phyloP scores from a whole-genome alignment of 108 stramenopile species.

The Conticribra weissflogii region DNA sequence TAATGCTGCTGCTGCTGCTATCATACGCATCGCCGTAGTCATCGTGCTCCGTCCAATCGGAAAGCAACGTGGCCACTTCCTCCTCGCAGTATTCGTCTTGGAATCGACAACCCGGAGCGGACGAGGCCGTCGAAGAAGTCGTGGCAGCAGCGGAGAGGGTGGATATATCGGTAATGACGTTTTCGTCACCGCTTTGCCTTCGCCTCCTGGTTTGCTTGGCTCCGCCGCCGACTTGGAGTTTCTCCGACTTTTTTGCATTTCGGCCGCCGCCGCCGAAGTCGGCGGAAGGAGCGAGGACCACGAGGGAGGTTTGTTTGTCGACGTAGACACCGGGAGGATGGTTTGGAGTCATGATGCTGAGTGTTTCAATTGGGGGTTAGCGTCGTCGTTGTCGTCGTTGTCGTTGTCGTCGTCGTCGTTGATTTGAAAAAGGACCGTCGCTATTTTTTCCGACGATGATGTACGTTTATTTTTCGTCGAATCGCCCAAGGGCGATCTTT shows the following conservation, averaged over 20 bases:
- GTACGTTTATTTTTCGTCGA: too few species aligned
- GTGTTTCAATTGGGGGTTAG: too few species aligned
- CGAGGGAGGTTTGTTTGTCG: slow-evolving; percentile 8
- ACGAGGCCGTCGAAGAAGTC: background rate
- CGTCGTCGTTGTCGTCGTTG: too few species aligned
- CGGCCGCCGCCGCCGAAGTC: background rate
- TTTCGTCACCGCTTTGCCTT: too few species aligned
- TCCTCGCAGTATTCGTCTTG: background rate
- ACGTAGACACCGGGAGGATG: slow-evolving; percentile 1
- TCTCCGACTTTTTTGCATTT: background rate
- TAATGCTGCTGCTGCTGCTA: background rate
- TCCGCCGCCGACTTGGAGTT: too few species aligned
- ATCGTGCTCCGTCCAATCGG: background rate
- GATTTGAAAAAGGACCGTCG: too few species aligned
- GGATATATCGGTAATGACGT: too few species aligned
- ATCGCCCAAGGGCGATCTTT: too few species aligned
- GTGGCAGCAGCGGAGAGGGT: background rate
- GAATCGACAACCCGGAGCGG: background rate
- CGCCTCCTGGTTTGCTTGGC: too few species aligned
- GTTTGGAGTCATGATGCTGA: too few species aligned
- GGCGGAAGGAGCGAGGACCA: background rate
- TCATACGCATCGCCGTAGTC: slow-evolving; percentile 4
- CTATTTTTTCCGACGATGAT: too few species aligned
- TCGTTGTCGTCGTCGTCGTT: too few species aligned
- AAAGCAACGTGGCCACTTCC: background rate